A percentile compares a stretch with the other conserved stretches of the same genome.
Evolutionary conservation across 2,329 filamentous ascomycete genomes (phyloP).

Genomic region (Epichloe bromicola): DNA sequence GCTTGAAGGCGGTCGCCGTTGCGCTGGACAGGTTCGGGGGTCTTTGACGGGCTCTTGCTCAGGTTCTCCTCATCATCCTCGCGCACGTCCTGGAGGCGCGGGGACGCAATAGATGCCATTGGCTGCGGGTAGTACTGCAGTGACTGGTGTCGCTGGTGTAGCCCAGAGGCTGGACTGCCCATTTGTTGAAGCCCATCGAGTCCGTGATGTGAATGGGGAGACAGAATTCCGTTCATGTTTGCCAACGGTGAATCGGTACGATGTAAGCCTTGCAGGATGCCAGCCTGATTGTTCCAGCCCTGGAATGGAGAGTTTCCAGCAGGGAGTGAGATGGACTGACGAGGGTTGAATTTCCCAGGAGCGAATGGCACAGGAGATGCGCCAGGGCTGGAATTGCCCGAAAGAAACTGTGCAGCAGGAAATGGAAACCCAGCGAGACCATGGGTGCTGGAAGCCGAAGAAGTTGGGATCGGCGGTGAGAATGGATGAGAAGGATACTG

Average conservation of each 20-base stretch:
- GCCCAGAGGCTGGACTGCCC: conserved; percentile 27
- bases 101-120: conserved; percentile 41
- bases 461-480: conserved; percentile 70
- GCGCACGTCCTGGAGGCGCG: conserved; percentile 57
- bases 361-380: conserved; percentile 62
- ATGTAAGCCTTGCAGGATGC: conserved; percentile 38
- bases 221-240: conserved; percentile 42
- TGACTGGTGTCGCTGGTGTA: conserved; percentile 46
- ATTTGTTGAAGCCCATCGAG: conserved; percentile 34
- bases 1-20: conserved; percentile 63
- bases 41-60: conserved; percentile 40
- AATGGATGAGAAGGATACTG: conserved; percentile 67
- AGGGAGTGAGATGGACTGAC: conserved; percentile 59
- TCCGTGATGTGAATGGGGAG: conserved; percentile 51
- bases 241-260: conserved; percentile 50
- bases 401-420: conserved; percentile 42
- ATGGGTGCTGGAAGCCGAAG: conserved; percentile 62
- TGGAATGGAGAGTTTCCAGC: conserved; percentile 54
- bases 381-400: conserved; percentile 48
- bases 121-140: conserved; percentile 44
- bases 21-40: conserved; percentile 34
- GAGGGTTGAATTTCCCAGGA: conserved; percentile 48
- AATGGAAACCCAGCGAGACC: conserved; percentile 42
- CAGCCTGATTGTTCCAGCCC: conserved; percentile 44
- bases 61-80: conserved; percentile 55